Base-by-base conservation (phyloP, 2,329 filamentous ascomycete genomes). In the Trichoderma cornu-damae region DNA sequence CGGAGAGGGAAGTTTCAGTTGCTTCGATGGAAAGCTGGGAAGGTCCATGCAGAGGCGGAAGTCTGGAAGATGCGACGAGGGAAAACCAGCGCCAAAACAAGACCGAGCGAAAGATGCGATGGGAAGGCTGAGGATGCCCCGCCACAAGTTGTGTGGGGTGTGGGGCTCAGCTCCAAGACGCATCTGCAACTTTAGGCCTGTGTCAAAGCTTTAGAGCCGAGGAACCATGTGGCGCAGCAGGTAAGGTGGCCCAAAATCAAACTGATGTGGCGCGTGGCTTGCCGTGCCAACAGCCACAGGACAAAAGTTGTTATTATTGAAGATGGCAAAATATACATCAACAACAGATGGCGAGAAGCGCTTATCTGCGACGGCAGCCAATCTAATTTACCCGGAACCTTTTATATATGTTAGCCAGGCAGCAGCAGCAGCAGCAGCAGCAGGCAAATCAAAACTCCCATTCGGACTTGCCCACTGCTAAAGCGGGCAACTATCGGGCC, bases 71-170 rank as follows among this genome's bases (percentile, higher is more conserved):
- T 35, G 24, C 9, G 28, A 49, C 28, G 12, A 18, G 16, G 43
- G 26, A 4, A 57, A 40, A 43, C 11, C 24, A 43, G 26, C 24
- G 6, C 4, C 24, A 26, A 54, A 38, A 47, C 42, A 55, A 38
- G 14, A 30, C 28, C 28, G 9, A 30, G 28, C 9, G 9, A 3
- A 12, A 38, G 35, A 47, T 55, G 40, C 42, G 32, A 55, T 28
- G 35, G 42, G 38, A 55, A 46, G 52, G 52, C 52, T 49, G 35
- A 34, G 9, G 24, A 16, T 22, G 24, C 55, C 55, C 55, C 55
- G 55, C 55, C 55, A 58, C 55, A 58, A 34, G 37, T n/a, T n/a
- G n/a, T 57, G 55, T 58, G 55, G 55, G 47, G 40, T 52, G 55
- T 58, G 55, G 55, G 55, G 38, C 55, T 37, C 46, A 53, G 42